Evolutionary conservation across 2,329 filamentous ascomycete species (phyloP).

Genomic region (Aspergillus persii): DNA sequence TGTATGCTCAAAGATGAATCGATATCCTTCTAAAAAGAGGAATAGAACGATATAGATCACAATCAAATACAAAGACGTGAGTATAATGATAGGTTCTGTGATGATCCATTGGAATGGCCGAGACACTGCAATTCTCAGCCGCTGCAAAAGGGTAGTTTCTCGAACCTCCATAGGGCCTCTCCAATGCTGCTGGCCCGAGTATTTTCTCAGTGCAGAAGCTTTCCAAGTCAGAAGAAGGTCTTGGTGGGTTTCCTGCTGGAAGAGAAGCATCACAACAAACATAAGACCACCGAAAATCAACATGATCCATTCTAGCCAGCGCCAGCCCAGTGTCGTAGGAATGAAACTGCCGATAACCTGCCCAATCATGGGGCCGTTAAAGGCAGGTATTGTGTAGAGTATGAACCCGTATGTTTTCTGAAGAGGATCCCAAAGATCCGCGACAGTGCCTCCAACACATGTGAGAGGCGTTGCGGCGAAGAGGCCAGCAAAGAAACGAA

Average conservation of each 20-base stretch:
- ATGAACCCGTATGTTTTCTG: slow-evolving; percentile 52
- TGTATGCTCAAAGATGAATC: slow-evolving; percentile 50
- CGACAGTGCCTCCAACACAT: slow-evolving; percentile 46
- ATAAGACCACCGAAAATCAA: slow-evolving; percentile 37
- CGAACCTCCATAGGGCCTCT: slow-evolving; percentile 42
- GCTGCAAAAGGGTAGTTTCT: slow-evolving; percentile 37
- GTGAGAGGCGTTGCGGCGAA: slow-evolving; percentile 47
- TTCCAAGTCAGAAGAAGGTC: slow-evolving; percentile 46
- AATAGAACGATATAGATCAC: slow-evolving; percentile 33
- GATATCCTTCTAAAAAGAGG: slow-evolving; percentile 45
- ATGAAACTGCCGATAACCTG: slow-evolving; percentile 21
- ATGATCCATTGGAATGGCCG: slow-evolving; percentile 48
- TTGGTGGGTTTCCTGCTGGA: slow-evolving; percentile 52
- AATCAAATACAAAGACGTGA: slow-evolving; percentile 28
- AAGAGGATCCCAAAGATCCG: slow-evolving; percentile 47
- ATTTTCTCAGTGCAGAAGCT: slow-evolving; percentile 36
- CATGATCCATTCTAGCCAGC: slow-evolving; percentile 50
- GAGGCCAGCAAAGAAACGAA: slow-evolving; percentile 51
- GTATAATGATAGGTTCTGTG: slow-evolving; percentile 37
- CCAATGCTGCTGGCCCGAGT: slow-evolving; percentile 47
- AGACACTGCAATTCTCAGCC: slow-evolving; percentile 32
- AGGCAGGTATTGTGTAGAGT: slow-evolving; percentile 48
- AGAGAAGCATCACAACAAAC: slow-evolving; percentile 38
- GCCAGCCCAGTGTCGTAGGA: slow-evolving; percentile 20
- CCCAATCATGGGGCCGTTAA: slow-evolving; percentile 28